Evolutionary conservation across 106 monocot species (phyloP).

Genomic region (Alisma plantagoaquatica): DNA sequence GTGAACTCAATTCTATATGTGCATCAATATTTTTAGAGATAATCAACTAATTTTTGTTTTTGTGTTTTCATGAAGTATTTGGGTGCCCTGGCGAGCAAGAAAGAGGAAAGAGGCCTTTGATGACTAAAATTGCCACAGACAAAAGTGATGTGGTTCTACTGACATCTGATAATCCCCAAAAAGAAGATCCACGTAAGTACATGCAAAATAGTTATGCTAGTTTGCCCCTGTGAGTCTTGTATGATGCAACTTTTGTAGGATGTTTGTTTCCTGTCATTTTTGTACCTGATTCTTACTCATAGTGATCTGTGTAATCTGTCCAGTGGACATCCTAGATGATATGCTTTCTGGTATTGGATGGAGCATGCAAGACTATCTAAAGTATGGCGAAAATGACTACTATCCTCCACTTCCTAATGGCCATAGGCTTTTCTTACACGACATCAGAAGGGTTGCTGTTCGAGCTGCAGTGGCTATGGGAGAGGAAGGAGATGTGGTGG

Average conservation of each 20-base stretch:
- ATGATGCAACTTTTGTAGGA: not conserved
- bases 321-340: constrained; percentile 99
- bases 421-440: constrained; percentile 91
- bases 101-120: constrained; percentile 84
- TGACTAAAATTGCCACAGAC: constrained; percentile 92
- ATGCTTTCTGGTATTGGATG: constrained; percentile 91
- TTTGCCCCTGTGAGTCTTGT: no score
- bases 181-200: constrained; percentile 90
- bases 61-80: constrained; percentile 38
- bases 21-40: no score
- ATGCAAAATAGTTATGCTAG: no score
- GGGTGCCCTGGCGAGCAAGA: constrained; percentile 86
- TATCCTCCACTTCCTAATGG: constrained; percentile 93
- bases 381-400: constrained; percentile 83
- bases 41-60: no score
- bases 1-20: no score
- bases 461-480: constrained; percentile 98
- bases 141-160: constrained; percentile 94
- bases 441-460: constrained; percentile 87
- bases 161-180: constrained; percentile 89
- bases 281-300: not conserved
- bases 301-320: not conserved
- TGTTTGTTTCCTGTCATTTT: not conserved
- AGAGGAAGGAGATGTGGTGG: constrained; percentile 92
- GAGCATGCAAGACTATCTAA: constrained; percentile 95